These are phyloP conservation scores for Balakata baccata DNA, from an alignment of 345 rosid genomes.

Conservation along the genomic window DNA sequence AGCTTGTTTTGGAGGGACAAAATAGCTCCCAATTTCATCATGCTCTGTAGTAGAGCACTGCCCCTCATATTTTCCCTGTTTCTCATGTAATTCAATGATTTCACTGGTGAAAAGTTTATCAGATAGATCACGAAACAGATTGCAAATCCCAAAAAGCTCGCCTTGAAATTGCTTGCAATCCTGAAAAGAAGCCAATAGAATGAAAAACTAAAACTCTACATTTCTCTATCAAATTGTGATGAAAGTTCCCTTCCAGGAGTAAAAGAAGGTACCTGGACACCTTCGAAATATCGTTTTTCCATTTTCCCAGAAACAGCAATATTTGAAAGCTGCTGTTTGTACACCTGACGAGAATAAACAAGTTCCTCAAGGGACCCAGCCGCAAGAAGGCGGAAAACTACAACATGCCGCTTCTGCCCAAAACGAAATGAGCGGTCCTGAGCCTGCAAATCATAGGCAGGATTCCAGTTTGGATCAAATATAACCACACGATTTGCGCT, in stretches of 20 bases:
- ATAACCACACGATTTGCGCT: conserved; percentile 93
- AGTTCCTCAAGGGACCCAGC: conserved; percentile 97
- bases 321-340: conserved; percentile 93
- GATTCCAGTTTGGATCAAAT: conserved; percentile 98
- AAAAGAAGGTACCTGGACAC: conserved; percentile 61
- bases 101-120: conserved; percentile 86
- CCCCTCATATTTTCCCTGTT: conserved; percentile 32
- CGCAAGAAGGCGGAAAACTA: conserved; percentile 87
- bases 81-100: conserved; percentile 54
- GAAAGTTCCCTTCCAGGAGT: background rate
- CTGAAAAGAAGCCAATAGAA: conserved; percentile 38
- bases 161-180: conserved; percentile 94
- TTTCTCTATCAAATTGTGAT: background rate
- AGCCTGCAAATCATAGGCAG: conserved; percentile 89
- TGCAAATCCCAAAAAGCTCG: conserved; percentile 89
- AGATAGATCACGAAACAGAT: conserved; percentile 85
- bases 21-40: conserved; percentile 26
- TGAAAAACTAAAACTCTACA: background rate
- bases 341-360: conserved; percentile 83
- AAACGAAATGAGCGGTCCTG: conserved; percentile 94
- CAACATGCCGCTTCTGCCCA: conserved; percentile 93
- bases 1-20: conserved; percentile 19
- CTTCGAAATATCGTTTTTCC: conserved; percentile 91
- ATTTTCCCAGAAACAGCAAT: conserved; percentile 94
- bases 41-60: conserved; percentile 16